Conservation (phyloP, 257 asterid genomes). For the Primulina tabacum region DNA sequence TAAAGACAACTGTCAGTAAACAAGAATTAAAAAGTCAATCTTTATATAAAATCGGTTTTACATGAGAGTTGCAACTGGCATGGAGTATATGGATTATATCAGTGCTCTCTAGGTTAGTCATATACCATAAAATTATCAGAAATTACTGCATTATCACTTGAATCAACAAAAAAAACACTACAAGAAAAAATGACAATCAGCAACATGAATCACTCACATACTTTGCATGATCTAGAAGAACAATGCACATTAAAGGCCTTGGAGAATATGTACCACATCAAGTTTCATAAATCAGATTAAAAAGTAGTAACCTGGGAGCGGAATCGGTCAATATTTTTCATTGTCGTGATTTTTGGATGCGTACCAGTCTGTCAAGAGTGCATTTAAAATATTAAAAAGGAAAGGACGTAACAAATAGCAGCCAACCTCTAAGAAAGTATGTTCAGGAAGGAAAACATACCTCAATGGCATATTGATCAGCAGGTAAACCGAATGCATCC, state of each 20-base stretch:
- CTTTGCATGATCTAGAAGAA: conserved; percentile 20
- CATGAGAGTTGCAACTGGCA: not conserved
- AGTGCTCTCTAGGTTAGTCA: not conserved
- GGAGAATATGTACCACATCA: conserved; percentile 6
- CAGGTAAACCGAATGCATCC: conserved; percentile 99
- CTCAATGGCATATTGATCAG: conserved; percentile 97
- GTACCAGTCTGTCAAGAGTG: conserved; percentile 75
- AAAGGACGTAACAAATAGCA: not conserved
- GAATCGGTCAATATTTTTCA: conserved; percentile 73
- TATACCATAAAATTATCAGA: not conserved
- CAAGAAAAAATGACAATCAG: conserved; percentile 9
- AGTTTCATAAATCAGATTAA: conserved; percentile 9
- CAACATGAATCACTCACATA: not conserved
- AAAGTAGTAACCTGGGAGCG: conserved; percentile 63
- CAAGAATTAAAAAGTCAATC: not conserved
- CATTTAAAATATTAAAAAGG: conserved; percentile 18
- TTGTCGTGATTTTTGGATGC: conserved; percentile 83
- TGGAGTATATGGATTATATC: not conserved
- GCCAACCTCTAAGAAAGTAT: not conserved
- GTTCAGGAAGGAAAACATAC: conserved; percentile 31
- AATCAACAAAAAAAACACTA: not conserved
- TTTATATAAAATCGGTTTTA: not conserved
- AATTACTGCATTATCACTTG: not conserved
- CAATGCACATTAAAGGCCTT: not conserved
- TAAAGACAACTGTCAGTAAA: conserved; percentile 31